phyloP scores from a whole-genome alignment of 2,329 filamentous ascomycete genomes.

The Arthrinium puccinioides region DNA sequence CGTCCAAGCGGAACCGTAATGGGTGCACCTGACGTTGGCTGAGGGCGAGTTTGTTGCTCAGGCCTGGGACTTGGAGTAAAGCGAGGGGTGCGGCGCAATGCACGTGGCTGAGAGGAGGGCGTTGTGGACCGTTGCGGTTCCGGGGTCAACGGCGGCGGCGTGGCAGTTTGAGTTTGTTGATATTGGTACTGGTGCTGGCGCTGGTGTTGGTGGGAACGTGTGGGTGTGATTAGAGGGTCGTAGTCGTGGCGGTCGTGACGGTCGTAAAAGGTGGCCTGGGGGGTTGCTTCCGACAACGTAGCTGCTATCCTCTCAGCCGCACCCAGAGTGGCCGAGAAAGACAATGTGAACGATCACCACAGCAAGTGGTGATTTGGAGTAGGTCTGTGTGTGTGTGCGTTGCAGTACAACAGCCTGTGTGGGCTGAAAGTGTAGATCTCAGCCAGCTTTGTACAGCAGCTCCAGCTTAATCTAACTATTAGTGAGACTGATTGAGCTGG shows the following conservation, averaged over 20 bases:
- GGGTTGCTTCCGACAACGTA: conserved; percentile 37
- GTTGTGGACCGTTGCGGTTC: conserved; percentile 34
- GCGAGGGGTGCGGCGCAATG: conserved; percentile 44
- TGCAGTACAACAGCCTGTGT: too few species aligned
- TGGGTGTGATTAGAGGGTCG: conserved; percentile 32
- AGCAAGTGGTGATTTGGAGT: conserved; percentile 27
- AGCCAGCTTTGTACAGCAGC: too few species aligned
- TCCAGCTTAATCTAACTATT: too few species aligned
- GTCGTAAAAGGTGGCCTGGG: conserved; percentile 38
- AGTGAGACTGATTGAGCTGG: too few species aligned
- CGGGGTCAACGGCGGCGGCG: conserved; percentile 14
- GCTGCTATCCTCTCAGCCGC: conserved; percentile 29
- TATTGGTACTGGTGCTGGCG: conserved; percentile 18
- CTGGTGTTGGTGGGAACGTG: conserved; percentile 33
- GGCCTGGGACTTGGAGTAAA: conserved; percentile 37
- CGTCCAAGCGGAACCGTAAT: conserved; percentile 42
- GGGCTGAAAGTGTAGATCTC: too few species aligned
- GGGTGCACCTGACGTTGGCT: conserved; percentile 21
- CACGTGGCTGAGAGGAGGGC: conserved; percentile 36
- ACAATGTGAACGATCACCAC: conserved; percentile 42
- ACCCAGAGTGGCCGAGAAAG: conserved; percentile 26
- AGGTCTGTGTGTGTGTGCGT: too few species aligned
- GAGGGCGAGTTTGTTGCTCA: conserved; percentile 16
- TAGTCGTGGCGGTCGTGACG: conserved; percentile 47
- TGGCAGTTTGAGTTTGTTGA: conserved; percentile 32